phyloP scores from a whole-genome alignment of 2,329 filamentous ascomycete species.

The Monilinia laxa region DNA sequence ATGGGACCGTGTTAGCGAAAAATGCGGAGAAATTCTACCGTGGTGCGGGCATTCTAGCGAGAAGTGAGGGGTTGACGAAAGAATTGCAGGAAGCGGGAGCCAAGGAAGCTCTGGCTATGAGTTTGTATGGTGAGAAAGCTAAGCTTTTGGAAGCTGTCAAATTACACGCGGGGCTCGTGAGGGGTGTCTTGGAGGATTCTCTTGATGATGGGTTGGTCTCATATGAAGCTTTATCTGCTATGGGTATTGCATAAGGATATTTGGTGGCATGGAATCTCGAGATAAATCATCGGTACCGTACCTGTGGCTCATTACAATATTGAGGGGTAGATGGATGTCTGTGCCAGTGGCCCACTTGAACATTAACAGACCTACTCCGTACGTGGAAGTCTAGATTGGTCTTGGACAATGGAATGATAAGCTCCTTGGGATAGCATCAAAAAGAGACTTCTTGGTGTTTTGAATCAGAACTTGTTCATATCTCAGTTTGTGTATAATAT shows the following conservation, averaged over 20 bases:
- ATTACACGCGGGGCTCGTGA: constrained; percentile 9
- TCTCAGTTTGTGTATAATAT: too few relatives aligned
- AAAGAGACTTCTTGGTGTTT: too few relatives aligned
- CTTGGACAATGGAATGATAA: too few relatives aligned
- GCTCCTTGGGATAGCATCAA: too few relatives aligned
- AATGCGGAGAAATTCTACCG: constrained; percentile 60
- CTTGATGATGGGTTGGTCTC: constrained; percentile 30
- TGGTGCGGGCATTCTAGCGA: constrained; percentile 45
- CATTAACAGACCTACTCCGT: too few relatives aligned
- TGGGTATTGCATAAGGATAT: constrained; percentile 24
- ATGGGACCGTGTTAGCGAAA: constrained; percentile 49
- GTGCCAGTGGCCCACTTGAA: too few relatives aligned
- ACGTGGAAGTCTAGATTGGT: too few relatives aligned
- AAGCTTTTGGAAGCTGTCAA: constrained; percentile 27
- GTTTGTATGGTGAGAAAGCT: constrained; percentile 45
- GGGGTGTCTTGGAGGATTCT: constrained; percentile 27
- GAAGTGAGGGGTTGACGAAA: constrained; percentile 44
- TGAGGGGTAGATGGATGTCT: neutral
- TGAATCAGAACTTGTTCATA: too few relatives aligned
- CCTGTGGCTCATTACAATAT: neutral
- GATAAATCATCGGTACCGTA: neutral
- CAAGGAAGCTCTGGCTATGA: constrained; percentile 50
- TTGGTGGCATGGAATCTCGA: neutral
- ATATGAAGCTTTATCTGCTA: constrained; percentile 20
- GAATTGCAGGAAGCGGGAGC: constrained; percentile 47